phyloP scores from a whole-genome alignment of 1,284 basidiomycete species.

The Tilletia caries region DNA sequence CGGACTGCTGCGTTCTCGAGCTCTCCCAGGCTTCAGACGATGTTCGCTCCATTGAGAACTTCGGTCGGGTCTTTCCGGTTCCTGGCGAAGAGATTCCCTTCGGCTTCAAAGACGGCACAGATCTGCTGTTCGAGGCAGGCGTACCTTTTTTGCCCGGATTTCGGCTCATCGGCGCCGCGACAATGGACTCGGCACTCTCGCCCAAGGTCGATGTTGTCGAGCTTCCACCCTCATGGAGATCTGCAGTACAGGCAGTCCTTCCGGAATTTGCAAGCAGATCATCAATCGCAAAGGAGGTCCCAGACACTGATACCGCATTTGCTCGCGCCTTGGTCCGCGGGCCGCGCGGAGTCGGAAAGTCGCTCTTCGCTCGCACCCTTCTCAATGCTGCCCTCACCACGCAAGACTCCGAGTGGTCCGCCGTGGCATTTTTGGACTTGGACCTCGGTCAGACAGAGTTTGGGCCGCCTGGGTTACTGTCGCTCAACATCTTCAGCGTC shows the following conservation, averaged over 20 bases:
- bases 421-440: constrained; percentile 84
- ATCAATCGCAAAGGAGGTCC: not conserved
- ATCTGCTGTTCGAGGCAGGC: not conserved
- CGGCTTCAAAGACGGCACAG: not conserved
- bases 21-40: not conserved
- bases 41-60: not conserved
- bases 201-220: not conserved
- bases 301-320: not conserved
- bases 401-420: constrained; percentile 56
- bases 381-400: constrained; percentile 67
- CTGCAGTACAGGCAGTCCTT: not conserved
- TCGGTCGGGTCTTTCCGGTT: not conserved
- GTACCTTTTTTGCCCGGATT: not conserved
- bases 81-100: constrained; percentile 1
- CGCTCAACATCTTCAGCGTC: constrained; percentile 66
- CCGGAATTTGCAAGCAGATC: not conserved
- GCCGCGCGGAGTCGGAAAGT: constrained; percentile 82
- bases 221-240: not conserved
- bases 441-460: constrained; percentile 94
- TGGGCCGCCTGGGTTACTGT: constrained; percentile 77
- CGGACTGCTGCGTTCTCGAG: not conserved
- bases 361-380: constrained; percentile 72
- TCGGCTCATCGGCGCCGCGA: not conserved
- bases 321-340: constrained; percentile 67
- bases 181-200: not conserved